These are phyloP conservation scores for Dictyostelium intermedium DNA, from an alignment of 78 protist genomes.

Conservation along the genomic window DNA sequence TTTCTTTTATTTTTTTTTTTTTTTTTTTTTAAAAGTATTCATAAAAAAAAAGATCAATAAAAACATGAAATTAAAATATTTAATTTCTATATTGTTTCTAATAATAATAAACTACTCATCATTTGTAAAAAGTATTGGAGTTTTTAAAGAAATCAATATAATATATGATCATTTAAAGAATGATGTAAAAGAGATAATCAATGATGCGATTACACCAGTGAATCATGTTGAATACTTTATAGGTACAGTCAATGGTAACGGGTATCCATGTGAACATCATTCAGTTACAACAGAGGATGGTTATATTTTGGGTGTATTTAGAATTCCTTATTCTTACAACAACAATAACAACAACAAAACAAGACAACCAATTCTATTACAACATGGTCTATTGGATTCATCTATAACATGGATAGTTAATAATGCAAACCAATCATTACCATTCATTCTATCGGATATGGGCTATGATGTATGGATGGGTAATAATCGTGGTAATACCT, in stretches of 20 bases:
- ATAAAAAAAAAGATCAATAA: too few relatives aligned
- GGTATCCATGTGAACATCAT: slow-evolving; percentile 77
- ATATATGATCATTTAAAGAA: not conserved
- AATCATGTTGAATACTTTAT: not conserved
- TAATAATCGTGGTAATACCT: slow-evolving; percentile 84
- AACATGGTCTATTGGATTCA: slow-evolving; percentile 83
- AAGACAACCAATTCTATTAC: slow-evolving; percentile 54
- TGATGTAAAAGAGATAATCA: not conserved
- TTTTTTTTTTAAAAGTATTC: too few relatives aligned
- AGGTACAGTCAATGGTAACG: not conserved
- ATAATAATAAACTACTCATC: not conserved
- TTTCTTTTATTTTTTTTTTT: too few relatives aligned
- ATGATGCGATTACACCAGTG: not conserved
- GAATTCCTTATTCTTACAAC: slow-evolving; percentile 45
- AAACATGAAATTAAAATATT: not conserved
- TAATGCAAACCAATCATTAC: slow-evolving; percentile 40
- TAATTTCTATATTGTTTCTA: not conserved
- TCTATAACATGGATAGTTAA: slow-evolving; percentile 64
- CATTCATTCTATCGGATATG: slow-evolving; percentile 72
- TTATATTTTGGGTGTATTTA: slow-evolving; percentile 20
- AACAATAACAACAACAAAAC: not conserved
- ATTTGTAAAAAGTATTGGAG: not conserved
- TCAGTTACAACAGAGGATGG: slow-evolving; percentile 77
- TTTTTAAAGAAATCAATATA: not conserved
- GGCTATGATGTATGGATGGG: slow-evolving; percentile 91